Evolutionary conservation across 176 grass and related monocot species (phyloP).

Genomic region (Raddia distichophylla): DNA sequence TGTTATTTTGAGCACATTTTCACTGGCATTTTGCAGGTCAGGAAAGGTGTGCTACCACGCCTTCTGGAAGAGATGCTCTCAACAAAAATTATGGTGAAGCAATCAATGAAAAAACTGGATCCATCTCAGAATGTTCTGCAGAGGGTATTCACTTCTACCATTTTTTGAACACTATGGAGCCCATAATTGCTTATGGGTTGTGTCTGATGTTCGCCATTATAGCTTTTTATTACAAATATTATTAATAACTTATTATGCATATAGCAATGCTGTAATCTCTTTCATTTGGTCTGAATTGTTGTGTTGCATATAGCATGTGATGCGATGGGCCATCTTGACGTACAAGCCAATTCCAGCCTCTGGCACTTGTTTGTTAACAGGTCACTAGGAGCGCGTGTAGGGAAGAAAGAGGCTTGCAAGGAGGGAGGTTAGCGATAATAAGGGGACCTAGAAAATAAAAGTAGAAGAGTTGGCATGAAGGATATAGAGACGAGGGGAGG

Average conservation of each 20-base stretch:
- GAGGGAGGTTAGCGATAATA: no score
- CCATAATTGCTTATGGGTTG: slow-evolving; percentile 11
- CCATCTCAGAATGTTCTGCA: slow-evolving; percentile 79
- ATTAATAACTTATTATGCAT: background rate
- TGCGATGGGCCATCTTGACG: no score
- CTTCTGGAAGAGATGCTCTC: slow-evolving; percentile 89
- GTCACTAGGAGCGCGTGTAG: no score
- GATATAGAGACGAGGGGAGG: no score
- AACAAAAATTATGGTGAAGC: slow-evolving; percentile 92
- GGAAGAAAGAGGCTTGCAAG: no score
- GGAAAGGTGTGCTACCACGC: slow-evolving; percentile 87
- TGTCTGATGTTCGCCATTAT: slow-evolving; percentile 13
- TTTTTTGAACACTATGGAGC: slow-evolving; percentile 8
- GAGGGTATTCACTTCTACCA: slow-evolving; percentile 59
- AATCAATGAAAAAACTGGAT: slow-evolving; percentile 89
- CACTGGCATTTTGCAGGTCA: slow-evolving; percentile 59
- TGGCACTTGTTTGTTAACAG: no score
- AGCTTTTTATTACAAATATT: slow-evolving; percentile 14
- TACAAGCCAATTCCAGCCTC: no score
- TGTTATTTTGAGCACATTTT: slow-evolving; percentile 39
- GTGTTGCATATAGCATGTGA: no score
- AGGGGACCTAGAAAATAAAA: no score
- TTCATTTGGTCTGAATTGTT: background rate
- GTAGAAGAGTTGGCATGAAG: no score
- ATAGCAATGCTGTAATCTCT: background rate